Conservation (phyloP, 2,329 filamentous ascomycete species). For the Penicillium corylophilum region DNA sequence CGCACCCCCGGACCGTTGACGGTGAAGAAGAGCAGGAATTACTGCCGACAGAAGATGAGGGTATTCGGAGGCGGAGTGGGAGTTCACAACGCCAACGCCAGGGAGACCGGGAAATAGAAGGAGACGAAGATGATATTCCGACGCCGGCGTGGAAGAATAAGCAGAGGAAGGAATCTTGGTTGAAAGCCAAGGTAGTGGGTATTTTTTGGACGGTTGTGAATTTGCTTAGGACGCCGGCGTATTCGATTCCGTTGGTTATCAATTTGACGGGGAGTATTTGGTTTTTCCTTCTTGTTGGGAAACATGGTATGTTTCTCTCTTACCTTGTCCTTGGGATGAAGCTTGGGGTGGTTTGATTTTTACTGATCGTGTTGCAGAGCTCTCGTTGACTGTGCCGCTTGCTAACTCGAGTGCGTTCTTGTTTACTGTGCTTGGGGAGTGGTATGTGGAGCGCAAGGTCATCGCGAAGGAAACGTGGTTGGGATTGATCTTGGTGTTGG, state of each 20-base stretch:
- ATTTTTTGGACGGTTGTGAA: constrained; percentile 75
- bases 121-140: constrained; percentile 17
- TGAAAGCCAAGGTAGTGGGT: constrained; percentile 62
- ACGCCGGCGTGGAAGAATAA: constrained; percentile 35
- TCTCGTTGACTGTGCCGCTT: constrained; percentile 91
- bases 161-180: constrained; percentile 47
- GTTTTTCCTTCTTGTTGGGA: constrained; percentile 93
- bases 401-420: constrained; percentile 92
- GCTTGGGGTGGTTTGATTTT: neutral
- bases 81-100: constrained; percentile 10
- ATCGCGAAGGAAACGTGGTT: constrained; percentile 83
- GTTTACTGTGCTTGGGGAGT: constrained; percentile 94
- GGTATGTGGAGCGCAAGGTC: constrained; percentile 89
- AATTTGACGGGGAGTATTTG: constrained; percentile 93
- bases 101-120: constrained; percentile 39
- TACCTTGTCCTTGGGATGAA: neutral
- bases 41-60: constrained; percentile 9
- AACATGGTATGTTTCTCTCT: constrained; percentile 67
- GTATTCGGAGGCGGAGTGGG: constrained; percentile 14
- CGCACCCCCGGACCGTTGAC: neutral
- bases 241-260: constrained; percentile 78
- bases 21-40: constrained; percentile 18
- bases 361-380: constrained; percentile 54
- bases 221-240: constrained; percentile 74
- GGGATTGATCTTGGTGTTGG: constrained; percentile 75